Percentiles rank a stretch among this genome's conserved stretches.
Conservation (phyloP, 176 grass and related monocot genomes). For the Rhynchospora pubera region DNA sequence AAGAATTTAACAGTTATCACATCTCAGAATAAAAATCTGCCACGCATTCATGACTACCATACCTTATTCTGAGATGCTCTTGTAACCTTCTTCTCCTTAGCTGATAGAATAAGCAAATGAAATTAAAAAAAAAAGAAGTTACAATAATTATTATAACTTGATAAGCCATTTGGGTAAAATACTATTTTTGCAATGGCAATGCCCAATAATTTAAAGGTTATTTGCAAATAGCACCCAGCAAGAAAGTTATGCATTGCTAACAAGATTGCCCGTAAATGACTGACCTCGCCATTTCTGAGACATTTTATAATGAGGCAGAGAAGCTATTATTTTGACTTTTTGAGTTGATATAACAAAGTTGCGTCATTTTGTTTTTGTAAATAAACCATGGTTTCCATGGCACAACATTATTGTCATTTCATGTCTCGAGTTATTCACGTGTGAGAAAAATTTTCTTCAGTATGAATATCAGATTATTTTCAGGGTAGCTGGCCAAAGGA, state of each 20-base stretch:
- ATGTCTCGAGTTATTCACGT: background rate
- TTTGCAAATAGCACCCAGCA: background rate
- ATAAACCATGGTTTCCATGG: background rate
- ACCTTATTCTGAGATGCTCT: slow-evolving; percentile 55
- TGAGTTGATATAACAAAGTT: background rate
- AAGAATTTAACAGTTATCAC: background rate
- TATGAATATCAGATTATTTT: background rate
- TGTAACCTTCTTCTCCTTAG: slow-evolving; percentile 33
- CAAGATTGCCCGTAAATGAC: background rate
- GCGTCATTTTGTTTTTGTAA: background rate
- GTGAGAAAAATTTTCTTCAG: background rate
- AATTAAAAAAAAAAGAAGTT: background rate
- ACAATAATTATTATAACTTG: background rate
- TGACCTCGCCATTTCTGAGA: background rate
- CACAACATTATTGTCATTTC: background rate
- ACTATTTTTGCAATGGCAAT: background rate
- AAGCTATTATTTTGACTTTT: background rate
- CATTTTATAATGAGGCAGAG: background rate
- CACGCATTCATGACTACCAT: background rate
- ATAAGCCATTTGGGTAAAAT: background rate
- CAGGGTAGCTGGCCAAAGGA: background rate
- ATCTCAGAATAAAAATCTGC: background rate
- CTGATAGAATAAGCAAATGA: slow-evolving; percentile 34
- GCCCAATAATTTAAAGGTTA: background rate
- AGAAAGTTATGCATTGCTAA: background rate